phyloP scores from a whole-genome alignment of 2,329 filamentous ascomycete genomes.

The Colletotrichum higginsianum region DNA sequence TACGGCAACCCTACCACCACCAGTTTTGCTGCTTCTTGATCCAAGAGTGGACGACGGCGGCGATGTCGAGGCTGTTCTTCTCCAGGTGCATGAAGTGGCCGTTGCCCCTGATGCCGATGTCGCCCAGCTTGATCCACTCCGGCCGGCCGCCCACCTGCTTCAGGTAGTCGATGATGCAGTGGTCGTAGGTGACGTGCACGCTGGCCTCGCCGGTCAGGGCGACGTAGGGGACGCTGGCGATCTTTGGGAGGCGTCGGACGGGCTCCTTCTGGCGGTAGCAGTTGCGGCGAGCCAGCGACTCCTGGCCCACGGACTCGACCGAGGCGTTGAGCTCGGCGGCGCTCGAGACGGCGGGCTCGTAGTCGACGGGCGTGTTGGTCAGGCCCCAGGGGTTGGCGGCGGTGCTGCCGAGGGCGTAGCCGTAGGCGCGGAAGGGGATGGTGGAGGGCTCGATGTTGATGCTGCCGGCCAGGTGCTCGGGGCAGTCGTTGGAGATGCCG shows the following conservation, averaged over 20 bases:
- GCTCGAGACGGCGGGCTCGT: constrained; percentile 47
- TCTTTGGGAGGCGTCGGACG: constrained; percentile 58
- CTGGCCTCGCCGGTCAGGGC: constrained; percentile 64
- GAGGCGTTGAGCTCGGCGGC: constrained; percentile 44
- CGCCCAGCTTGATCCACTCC: constrained; percentile 60
- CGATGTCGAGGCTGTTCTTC: constrained; percentile 55
- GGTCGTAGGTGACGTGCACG: constrained; percentile 67
- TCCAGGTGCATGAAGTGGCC: constrained; percentile 66
- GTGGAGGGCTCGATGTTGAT: constrained; percentile 52
- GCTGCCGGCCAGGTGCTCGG: constrained; percentile 48
- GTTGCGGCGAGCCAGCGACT: constrained; percentile 42
- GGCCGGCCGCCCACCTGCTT: constrained; percentile 61
- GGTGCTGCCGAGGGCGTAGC: constrained; percentile 39
- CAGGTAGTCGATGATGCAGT: constrained; percentile 66
- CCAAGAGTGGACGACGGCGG: constrained; percentile 56
- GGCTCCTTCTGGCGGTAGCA: constrained; percentile 50
- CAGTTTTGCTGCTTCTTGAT: constrained; percentile 45
- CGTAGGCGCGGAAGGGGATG: constrained; percentile 48
- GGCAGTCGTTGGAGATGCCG: constrained; percentile 51
- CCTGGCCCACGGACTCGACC: constrained; percentile 47
- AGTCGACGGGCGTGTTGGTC: constrained; percentile 49
- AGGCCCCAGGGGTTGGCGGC: constrained; percentile 48
- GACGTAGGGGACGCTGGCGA: constrained; percentile 61
- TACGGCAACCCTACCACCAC: constrained; percentile 17
- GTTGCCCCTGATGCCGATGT: constrained; percentile 64